phyloP scores from a whole-genome alignment of 75 land plant genomes.

The Selaginella tamariscina region DNA sequence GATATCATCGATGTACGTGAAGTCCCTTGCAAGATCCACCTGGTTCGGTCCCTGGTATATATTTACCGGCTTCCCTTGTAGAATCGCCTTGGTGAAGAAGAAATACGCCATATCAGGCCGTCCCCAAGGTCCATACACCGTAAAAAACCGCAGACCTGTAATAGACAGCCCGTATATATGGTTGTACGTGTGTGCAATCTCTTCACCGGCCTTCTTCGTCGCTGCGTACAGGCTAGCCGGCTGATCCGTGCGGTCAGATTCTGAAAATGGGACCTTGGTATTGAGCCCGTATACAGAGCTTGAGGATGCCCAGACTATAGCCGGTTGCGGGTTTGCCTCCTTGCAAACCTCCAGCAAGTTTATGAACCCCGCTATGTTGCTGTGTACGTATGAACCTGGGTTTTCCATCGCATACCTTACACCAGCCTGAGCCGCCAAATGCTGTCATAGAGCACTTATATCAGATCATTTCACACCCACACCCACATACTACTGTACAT shows the following conservation, averaged over 20 bases:
- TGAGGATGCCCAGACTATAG: slow-evolving; percentile 70
- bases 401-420: slow-evolving; percentile 68
- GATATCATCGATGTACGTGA: slow-evolving; percentile 71
- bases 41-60: slow-evolving; percentile 51
- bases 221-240: slow-evolving; percentile 86
- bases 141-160: slow-evolving; percentile 44
- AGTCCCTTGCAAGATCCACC: slow-evolving; percentile 59
- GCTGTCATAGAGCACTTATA: too few relatives aligned
- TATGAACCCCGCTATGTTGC: slow-evolving; percentile 61
- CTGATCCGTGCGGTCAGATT: slow-evolving; percentile 58
- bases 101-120: slow-evolving; percentile 84
- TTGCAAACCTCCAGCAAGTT: slow-evolving; percentile 48
- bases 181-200: slow-evolving; percentile 8
- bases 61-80: slow-evolving; percentile 59
- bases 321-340: slow-evolving; percentile 56
- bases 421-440: slow-evolving; percentile 78
- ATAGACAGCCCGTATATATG: slow-evolving; percentile 11
- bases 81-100: slow-evolving; percentile 56
- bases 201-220: slow-evolving; percentile 26
- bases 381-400: slow-evolving; percentile 50
- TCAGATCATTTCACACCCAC: too few relatives aligned
- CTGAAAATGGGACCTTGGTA: slow-evolving; percentile 56
- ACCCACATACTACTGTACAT: too few relatives aligned
- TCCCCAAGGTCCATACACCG: slow-evolving; percentile 77
- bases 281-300: slow-evolving; percentile 82